Evolutionary conservation across 176 grass and related monocot species (phyloP).

Genomic region (Carex myosuroides): DNA sequence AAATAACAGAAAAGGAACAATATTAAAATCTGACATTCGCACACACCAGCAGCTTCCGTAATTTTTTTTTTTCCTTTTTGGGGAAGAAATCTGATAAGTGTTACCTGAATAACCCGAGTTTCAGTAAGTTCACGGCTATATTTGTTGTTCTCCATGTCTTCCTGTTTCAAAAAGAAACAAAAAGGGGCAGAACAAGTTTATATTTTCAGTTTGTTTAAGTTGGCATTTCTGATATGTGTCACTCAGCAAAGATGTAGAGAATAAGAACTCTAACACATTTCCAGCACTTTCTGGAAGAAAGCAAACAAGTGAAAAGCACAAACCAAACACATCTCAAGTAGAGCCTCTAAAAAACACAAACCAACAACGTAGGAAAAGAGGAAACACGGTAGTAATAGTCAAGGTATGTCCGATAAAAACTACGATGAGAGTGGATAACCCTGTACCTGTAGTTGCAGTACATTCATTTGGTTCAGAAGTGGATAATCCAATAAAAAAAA

Average conservation of each 20-base stretch:
- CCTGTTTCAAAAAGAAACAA: slow-evolving; percentile 56
- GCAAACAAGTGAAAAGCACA: slow-evolving; percentile 2
- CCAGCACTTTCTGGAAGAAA: background rate
- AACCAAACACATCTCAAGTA: background rate
- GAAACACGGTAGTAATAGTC: background rate
- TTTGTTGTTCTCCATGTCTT: slow-evolving; percentile 81
- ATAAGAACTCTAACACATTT: background rate
- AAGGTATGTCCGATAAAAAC: too few species aligned
- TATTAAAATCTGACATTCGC: slow-evolving; percentile 14
- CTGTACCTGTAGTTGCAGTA: background rate
- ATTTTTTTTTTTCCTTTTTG: background rate
- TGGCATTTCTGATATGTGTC: background rate
- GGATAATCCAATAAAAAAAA: background rate
- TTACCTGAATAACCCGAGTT: slow-evolving; percentile 93
- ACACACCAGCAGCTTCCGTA: slow-evolving; percentile 25
- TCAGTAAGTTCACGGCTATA: slow-evolving; percentile 88
- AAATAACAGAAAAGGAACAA: slow-evolving; percentile 20
- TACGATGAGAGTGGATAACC: too few species aligned
- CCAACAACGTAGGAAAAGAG: background rate
- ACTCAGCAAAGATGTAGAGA: background rate
- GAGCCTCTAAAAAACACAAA: slow-evolving; percentile 5
- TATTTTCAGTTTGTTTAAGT: background rate
- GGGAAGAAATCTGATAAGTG: slow-evolving; percentile 14
- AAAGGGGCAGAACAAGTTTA: background rate
- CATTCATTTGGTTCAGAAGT: slow-evolving; percentile 3